These are phyloP conservation scores for Tranzscheliella williamsii DNA, from an alignment of 1,284 basidiomycete genomes.

Conservation along the genomic window DNA sequence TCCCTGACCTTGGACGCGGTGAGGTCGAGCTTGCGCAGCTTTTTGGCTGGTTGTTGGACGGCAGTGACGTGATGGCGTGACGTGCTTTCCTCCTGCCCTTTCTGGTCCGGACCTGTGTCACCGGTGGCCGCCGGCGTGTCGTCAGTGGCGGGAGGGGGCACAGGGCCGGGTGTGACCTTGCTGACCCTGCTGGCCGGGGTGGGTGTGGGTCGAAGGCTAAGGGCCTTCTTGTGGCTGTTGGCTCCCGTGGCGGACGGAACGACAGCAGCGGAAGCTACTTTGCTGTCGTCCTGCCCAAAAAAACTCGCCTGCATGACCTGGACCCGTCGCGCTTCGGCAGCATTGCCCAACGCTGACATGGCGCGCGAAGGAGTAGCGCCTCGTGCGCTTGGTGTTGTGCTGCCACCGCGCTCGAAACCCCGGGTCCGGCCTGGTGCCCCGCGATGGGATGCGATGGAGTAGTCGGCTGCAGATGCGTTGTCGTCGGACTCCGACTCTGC, in stretches of 20 bases:
- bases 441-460: slow-evolving; percentile 2
- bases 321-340: slow-evolving; percentile 47
- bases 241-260: slow-evolving; percentile 26
- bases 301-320: slow-evolving; percentile 61
- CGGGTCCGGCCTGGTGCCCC: neutral
- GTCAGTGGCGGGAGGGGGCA: neutral
- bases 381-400: neutral
- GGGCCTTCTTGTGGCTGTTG: slow-evolving; percentile 21
- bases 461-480: slow-evolving; percentile 6
- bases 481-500: slow-evolving; percentile 32
- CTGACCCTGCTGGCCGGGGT: slow-evolving; percentile 1
- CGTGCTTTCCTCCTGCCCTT: slow-evolving; percentile 4
- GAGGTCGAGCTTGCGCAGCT: slow-evolving; percentile 42
- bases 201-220: slow-evolving; percentile 9
- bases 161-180: too few species aligned
- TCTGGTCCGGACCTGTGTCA: neutral
- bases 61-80: neutral
- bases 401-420: neutral
- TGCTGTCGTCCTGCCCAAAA: slow-evolving; percentile 57
- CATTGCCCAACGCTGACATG: slow-evolving; percentile 33
- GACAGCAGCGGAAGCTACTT: slow-evolving; percentile 45
- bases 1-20: slow-evolving; percentile 67
- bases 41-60: slow-evolving; percentile 29
- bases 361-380: slow-evolving; percentile 30
- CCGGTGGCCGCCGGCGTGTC: neutral